Percentiles rank a stretch among this genome's conserved stretches.
Evolutionary conservation across 164 flowering plant genomes (phyloP).

Genomic region (Kalanchoe fedtschenkoi): DNA sequence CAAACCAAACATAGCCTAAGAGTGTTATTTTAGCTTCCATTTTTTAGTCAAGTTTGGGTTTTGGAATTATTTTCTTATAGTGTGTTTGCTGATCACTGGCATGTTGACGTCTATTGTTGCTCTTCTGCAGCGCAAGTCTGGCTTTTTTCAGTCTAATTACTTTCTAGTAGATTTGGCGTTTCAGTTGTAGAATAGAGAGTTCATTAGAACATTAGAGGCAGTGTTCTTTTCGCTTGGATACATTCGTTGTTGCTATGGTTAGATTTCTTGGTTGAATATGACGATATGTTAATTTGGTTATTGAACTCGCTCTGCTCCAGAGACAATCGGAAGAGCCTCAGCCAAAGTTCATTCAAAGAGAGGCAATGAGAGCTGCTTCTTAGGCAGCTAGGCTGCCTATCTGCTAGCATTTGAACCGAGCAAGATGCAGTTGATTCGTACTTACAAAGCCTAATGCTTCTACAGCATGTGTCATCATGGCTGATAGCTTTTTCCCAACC

Average conservation of each 20-base stretch:
- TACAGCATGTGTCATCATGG: too few species aligned
- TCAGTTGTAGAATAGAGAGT: too few species aligned
- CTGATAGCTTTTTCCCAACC: too few species aligned
- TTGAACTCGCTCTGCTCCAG: neutral
- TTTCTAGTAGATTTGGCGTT: too few species aligned
- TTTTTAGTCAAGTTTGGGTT: neutral
- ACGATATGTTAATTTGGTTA: neutral
- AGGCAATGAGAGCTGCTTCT: slow-evolving; percentile 1
- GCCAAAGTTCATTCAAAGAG: neutral
- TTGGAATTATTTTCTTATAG: neutral
- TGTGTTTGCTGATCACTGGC: too few species aligned
- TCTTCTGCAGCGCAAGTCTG: too few species aligned
- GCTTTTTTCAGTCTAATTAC: too few species aligned
- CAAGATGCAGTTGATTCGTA: too few species aligned
- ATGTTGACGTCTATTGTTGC: neutral
- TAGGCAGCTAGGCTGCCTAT: neutral
- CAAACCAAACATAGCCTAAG: too few species aligned
- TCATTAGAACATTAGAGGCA: too few species aligned
- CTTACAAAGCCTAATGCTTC: too few species aligned
- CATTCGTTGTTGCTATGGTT: neutral
- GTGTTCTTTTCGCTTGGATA: too few species aligned
- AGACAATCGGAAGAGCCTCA: neutral
- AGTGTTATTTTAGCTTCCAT: neutral
- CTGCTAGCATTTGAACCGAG: neutral
- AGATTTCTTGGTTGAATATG: neutral